Evolutionary conservation across 805 yeast species (phyloP).

Genomic region (Diddensiella santjacobensis): DNA sequence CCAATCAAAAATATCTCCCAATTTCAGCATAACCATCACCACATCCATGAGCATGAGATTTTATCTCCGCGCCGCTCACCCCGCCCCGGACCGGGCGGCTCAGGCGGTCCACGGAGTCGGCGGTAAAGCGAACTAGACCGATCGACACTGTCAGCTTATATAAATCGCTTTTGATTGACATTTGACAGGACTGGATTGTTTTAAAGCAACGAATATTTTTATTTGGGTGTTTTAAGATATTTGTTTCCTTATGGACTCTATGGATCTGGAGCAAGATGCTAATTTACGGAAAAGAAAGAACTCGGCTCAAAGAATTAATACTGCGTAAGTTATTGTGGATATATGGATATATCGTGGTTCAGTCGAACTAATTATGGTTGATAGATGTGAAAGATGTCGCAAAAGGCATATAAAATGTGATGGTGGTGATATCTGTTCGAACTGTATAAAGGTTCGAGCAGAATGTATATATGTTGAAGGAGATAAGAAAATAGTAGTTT

Average conservation of each 20-base stretch:
- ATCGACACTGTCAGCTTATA: too few species aligned
- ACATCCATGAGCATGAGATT: too few species aligned
- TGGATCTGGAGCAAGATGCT: not conserved
- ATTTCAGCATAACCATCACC: too few species aligned
- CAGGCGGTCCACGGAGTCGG: too few species aligned
- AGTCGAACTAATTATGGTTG: not conserved
- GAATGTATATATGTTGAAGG: constrained; percentile 25
- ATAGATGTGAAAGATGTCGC: constrained; percentile 25
- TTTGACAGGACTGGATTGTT: too few species aligned
- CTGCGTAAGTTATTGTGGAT: not conserved
- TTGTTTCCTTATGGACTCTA: not conserved
- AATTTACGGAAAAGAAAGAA: not conserved
- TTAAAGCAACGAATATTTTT: too few species aligned
- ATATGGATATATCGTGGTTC: not conserved
- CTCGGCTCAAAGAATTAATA: not conserved
- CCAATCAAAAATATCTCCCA: too few species aligned
- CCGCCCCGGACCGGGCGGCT: too few species aligned
- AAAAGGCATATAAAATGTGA: constrained; percentile 26
- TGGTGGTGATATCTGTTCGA: constrained; percentile 22
- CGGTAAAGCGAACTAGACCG: too few species aligned
- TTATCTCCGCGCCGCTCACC: too few species aligned
- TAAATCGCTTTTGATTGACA: too few species aligned
- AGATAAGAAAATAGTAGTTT: constrained; percentile 26
- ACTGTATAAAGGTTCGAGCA: constrained; percentile 18
- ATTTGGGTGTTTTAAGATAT: too few species aligned